phyloP scores from a whole-genome alignment of 768 basidiomycete genomes.

The Serendipita sp. region DNA sequence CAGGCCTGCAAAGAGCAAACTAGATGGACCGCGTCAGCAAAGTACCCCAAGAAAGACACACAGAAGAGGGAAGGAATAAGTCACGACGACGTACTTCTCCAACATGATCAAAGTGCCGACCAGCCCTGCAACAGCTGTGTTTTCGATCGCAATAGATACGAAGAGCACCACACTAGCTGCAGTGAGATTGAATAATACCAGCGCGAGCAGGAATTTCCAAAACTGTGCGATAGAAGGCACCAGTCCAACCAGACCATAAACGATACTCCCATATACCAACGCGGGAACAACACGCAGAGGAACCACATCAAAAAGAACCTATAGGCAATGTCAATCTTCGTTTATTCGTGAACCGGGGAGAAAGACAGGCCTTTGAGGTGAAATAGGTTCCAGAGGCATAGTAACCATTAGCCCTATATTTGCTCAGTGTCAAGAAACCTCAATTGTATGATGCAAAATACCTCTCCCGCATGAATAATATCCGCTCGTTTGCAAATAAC shows the following conservation, averaged over 20 bases:
- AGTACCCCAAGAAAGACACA: neutral
- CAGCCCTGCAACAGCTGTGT: conserved; percentile 76
- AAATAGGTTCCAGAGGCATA: conserved; percentile 97
- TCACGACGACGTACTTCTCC: conserved; percentile 62
- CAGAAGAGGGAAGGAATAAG: neutral
- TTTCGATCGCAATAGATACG: conserved; percentile 77
- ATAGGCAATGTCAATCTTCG: neutral
- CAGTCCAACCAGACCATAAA: conserved; percentile 87
- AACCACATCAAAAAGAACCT: conserved; percentile 92
- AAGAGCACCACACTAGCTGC: conserved; percentile 85
- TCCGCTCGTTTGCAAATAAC: conserved; percentile 85
- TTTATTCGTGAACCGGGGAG: neutral
- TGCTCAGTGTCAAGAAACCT: neutral
- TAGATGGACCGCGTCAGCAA: conserved; percentile 19
- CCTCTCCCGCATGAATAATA: conserved; percentile 98
- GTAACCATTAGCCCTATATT: conserved; percentile 78
- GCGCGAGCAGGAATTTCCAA: conserved; percentile 96
- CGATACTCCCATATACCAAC: conserved; percentile 86
- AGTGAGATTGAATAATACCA: conserved; percentile 93
- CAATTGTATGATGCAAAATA: conserved; percentile 20
- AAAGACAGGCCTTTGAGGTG: conserved; percentile 53
- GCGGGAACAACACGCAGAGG: conserved; percentile 91
- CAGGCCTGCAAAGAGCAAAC: conserved; percentile 87
- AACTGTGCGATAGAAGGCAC: conserved; percentile 79
- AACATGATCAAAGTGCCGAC: conserved; percentile 95